Conservation (phyloP, 768 basidiomycete genomes). For the Suillus tomentosus region DNA sequence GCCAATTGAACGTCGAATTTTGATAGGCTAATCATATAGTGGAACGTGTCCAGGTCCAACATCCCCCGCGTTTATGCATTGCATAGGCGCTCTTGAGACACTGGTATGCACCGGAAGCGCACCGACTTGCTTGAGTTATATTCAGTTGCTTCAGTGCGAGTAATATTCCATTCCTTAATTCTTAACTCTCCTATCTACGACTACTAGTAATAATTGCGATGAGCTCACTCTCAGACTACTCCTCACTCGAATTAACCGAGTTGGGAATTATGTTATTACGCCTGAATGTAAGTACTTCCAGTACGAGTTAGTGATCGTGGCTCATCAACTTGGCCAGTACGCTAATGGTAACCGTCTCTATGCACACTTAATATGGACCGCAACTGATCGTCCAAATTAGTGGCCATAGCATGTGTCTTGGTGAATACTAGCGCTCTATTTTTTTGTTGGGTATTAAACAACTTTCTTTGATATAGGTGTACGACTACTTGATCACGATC, state of each 20-base stretch:
- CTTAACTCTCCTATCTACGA: not conserved
- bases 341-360: not conserved
- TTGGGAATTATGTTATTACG: not conserved
- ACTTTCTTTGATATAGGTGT: not conserved
- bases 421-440: not conserved
- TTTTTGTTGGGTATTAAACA: not conserved
- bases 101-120: not conserved
- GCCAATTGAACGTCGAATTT: not conserved
- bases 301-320: not conserved
- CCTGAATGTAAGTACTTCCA: not conserved
- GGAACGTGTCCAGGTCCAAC: not conserved
- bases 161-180: not conserved
- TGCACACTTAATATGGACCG: not conserved
- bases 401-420: slow-evolving; percentile 1
- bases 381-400: not conserved
- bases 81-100: not conserved
- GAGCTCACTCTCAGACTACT: not conserved
- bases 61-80: not conserved
- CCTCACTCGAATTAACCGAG: not conserved
- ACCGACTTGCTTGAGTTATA: not conserved
- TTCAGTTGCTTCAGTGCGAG: not conserved
- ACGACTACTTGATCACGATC: not conserved
- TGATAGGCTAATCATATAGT: too few relatives aligned
- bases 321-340: not conserved
- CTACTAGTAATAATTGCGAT: not conserved